phyloP scores from a whole-genome alignment of 108 stramenopile genomes.

The Seminavis robusta region DNA sequence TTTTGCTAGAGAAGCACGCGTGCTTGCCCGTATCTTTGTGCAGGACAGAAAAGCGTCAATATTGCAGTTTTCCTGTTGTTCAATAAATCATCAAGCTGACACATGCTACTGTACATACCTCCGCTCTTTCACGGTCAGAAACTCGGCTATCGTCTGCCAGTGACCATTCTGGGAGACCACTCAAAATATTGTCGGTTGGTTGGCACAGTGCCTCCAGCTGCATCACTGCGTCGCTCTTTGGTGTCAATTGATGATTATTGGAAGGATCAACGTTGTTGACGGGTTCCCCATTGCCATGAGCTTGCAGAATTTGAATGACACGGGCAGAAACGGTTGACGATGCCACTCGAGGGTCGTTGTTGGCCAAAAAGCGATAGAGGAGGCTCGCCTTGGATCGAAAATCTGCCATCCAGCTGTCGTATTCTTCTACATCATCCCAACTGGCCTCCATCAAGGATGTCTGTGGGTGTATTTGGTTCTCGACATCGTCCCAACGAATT shows the following conservation, averaged over 20 bases:
- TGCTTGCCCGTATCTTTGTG: conserved; percentile 43
- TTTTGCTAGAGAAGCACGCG: conserved; percentile 55
- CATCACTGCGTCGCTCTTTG: conserved; percentile 59
- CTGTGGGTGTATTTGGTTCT: conserved; percentile 65
- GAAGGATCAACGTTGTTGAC: conserved; percentile 55
- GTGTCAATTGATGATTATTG: conserved; percentile 66
- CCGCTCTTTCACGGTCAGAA: too few species aligned
- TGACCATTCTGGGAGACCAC: conserved; percentile 69
- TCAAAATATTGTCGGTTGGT: conserved; percentile 76
- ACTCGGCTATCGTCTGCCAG: conserved; percentile 30
- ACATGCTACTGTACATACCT: too few species aligned
- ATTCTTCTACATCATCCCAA: conserved; percentile 82
- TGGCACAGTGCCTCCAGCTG: conserved; percentile 72
- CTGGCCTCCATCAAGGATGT: conserved; percentile 62
- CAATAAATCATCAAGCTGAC: too few species aligned
- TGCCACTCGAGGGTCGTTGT: conserved; percentile 61
- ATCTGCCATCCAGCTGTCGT: conserved; percentile 69
- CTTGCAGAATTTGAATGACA: conserved; percentile 35
- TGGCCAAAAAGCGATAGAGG: conserved; percentile 60
- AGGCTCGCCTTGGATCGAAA: conserved; percentile 72
- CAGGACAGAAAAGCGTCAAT: too few species aligned
- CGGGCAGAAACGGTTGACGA: conserved; percentile 42
- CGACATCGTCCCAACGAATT: conserved; percentile 82
- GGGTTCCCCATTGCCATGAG: conserved; percentile 70
- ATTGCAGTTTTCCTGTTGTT: too few species aligned